Percentiles rank a stretch among this genome's conserved stretches.
Evolutionary conservation across 352 stramenopile genomes (phyloP).

Genomic region (Globisporangium orthogonon): DNA sequence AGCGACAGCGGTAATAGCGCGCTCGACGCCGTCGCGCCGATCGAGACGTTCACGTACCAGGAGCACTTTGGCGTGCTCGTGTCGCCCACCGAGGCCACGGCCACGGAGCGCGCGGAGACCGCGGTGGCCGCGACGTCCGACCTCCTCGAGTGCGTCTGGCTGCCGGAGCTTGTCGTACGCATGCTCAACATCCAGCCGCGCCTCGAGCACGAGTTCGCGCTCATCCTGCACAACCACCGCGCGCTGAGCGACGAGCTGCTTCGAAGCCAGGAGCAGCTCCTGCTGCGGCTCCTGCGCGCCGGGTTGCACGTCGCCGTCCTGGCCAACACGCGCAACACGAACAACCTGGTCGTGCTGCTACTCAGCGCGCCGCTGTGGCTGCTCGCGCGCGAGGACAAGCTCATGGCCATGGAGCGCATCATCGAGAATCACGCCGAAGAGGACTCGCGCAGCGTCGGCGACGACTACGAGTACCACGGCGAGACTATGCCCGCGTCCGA

Average conservation of each 20-base stretch:
- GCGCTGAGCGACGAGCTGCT: constrained; percentile 16
- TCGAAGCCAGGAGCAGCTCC: constrained; percentile 29
- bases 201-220: constrained; percentile 50
- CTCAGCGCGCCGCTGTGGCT: constrained; percentile 54
- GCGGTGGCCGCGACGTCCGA: constrained; percentile 27
- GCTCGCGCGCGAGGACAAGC: constrained; percentile 51
- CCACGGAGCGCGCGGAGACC: constrained; percentile 22
- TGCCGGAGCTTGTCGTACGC: constrained; percentile 39
- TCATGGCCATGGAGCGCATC: constrained; percentile 57
- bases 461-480: constrained; percentile 50
- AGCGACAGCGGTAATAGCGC: not conserved
- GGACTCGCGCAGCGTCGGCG: constrained; percentile 30
- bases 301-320: constrained; percentile 48
- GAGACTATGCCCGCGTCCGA: constrained; percentile 50
- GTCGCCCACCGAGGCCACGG: constrained; percentile 24
- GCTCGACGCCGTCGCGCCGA: constrained; percentile 15
- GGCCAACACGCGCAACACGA: constrained; percentile 46
- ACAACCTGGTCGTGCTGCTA: constrained; percentile 32
- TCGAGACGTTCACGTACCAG: constrained; percentile 41
- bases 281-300: constrained; percentile 32
- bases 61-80: constrained; percentile 49
- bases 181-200: constrained; percentile 60
- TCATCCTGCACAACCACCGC: constrained; percentile 39
- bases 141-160: constrained; percentile 44
- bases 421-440: constrained; percentile 54